Evolutionary conservation across 1,139 yeast genomes (phyloP).

Genomic region (Hyphopichia fennica): DNA sequence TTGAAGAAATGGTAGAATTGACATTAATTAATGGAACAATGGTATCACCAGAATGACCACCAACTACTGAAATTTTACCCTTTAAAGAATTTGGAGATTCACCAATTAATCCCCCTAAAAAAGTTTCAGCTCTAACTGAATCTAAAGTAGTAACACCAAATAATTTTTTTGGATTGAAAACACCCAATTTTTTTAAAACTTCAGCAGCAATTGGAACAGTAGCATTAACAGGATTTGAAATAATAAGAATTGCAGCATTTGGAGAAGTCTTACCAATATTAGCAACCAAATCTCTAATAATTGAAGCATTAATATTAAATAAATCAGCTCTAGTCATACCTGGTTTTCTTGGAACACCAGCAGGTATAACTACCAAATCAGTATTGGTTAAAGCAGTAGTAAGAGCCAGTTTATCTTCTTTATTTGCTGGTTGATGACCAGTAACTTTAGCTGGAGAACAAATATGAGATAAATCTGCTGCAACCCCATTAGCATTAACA

Average conservation of each 20-base stretch:
- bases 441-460: constrained; percentile 57
- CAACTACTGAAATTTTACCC: constrained; percentile 60
- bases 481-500: constrained; percentile 68
- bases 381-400: constrained; percentile 52
- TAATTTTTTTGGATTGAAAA: constrained; percentile 62
- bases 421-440: constrained; percentile 55
- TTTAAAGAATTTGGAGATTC: constrained; percentile 38
- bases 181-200: constrained; percentile 59
- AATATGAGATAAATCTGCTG: constrained; percentile 73
- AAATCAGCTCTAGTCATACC: constrained; percentile 81
- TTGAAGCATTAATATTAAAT: constrained; percentile 71
- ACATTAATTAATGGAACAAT: constrained; percentile 58
- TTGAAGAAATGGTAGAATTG: constrained; percentile 23
- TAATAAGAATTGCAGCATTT: constrained; percentile 62
- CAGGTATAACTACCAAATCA: constrained; percentile 69
- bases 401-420: constrained; percentile 50
- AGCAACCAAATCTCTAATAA: constrained; percentile 59
- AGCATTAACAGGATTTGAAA: constrained; percentile 75
- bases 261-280: constrained; percentile 61
- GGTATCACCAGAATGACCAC: constrained; percentile 79
- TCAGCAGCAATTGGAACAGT: constrained; percentile 78
- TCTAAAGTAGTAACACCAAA: constrained; percentile 77
- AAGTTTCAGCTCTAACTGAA: constrained; percentile 68
- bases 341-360: constrained; percentile 81
- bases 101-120: constrained; percentile 46